Evolutionary conservation across 352 stramenopile genomes (phyloP).

Genomic region (Blastocystis sp.): DNA sequence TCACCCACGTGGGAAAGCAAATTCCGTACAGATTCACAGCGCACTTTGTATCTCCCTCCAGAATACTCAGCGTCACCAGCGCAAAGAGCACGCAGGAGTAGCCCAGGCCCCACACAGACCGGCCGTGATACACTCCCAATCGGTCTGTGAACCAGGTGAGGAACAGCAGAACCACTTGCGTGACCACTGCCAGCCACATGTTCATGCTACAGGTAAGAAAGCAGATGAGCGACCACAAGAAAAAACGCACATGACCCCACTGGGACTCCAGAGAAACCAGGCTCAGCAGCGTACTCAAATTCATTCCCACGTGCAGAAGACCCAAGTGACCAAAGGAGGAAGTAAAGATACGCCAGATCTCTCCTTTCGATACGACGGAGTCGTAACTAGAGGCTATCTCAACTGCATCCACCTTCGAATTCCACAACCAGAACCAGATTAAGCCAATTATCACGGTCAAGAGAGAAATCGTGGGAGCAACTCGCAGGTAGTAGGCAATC

Average conservation of each 20-base stretch:
- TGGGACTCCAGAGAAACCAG: neutral
- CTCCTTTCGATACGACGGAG: constrained; percentile 1
- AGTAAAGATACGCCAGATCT: constrained; percentile 42
- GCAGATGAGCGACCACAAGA: neutral
- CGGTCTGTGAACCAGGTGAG: neutral
- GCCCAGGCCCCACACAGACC: neutral
- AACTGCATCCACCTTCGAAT: constrained; percentile 15
- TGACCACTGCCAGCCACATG: neutral
- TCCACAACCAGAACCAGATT: constrained; percentile 42
- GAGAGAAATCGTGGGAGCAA: neutral
- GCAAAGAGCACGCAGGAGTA: constrained; percentile 60
- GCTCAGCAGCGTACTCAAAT: constrained; percentile 14
- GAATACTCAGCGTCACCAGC: neutral
- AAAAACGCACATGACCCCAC: neutral
- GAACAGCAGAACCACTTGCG: neutral
- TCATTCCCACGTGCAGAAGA: constrained; percentile 46
- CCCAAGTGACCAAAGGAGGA: constrained; percentile 36
- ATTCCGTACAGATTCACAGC: constrained; percentile 7
- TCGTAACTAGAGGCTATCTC: neutral
- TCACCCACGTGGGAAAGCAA: neutral
- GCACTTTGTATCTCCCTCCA: neutral
- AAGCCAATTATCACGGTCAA: neutral
- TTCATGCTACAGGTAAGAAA: neutral
- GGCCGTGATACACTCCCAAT: neutral
- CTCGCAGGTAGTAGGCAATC: neutral